phyloP scores from a whole-genome alignment of 2,329 filamentous ascomycete genomes.

The Ciborinia camelliae region DNA sequence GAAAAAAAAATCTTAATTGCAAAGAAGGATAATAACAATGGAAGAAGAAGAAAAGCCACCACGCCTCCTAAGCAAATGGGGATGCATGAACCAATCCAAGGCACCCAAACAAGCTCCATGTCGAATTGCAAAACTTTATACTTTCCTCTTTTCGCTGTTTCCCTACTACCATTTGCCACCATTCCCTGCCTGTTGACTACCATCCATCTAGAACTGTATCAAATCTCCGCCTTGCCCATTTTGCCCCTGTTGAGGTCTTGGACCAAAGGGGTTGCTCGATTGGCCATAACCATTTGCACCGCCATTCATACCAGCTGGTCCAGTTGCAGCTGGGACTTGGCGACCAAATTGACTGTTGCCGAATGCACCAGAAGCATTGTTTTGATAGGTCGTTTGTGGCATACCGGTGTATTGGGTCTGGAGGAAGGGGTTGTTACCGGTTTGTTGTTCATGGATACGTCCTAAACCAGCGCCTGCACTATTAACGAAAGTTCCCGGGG shows the following conservation, averaged over 20 bases:
- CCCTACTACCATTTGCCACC: neutral
- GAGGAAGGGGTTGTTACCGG: conserved; percentile 84
- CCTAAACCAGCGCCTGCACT: conserved; percentile 80
- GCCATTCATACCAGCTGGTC: conserved; percentile 55
- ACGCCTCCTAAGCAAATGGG: conserved; percentile 12
- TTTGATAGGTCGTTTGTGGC: conserved; percentile 56
- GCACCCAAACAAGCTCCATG: conserved; percentile 6
- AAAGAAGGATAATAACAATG: conserved; percentile 14
- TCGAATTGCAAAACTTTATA: conserved; percentile 22
- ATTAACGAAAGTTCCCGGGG: conserved; percentile 94
- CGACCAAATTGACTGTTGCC: conserved; percentile 31
- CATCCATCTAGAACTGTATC: conserved; percentile 35
- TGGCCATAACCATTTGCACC: conserved; percentile 41
- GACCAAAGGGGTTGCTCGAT: conserved; percentile 55
- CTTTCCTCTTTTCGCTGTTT: conserved; percentile 8
- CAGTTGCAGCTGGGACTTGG: conserved; percentile 54
- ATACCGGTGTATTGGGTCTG: conserved; percentile 78
- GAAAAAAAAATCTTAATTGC: neutral
- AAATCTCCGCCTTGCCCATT: conserved; percentile 37
- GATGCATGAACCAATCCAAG: conserved; percentile 13
- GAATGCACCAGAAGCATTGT: conserved; percentile 35
- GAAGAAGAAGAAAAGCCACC: conserved; percentile 22
- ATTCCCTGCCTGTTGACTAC: neutral
- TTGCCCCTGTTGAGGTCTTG: conserved; percentile 48
- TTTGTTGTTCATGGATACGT: conserved; percentile 57